Base-by-base conservation (phyloP, 1,284 basidiomycete species). In the Xanthoconium separans region DNA sequence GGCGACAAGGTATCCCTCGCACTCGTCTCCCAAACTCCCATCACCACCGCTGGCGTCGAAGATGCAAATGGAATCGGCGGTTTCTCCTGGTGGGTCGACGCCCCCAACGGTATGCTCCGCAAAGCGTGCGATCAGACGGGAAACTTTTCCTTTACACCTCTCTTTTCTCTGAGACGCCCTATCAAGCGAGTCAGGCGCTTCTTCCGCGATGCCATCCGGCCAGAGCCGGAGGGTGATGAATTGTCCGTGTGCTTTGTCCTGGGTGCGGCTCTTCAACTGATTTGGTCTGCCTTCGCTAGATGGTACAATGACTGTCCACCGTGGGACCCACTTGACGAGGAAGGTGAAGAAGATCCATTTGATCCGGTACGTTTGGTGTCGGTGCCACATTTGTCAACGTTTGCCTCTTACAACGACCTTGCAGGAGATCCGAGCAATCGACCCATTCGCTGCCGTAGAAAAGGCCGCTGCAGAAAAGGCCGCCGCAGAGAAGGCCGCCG, bases 251-350 rank as follows among this genome's bases (percentile, higher is more conserved):
- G 15, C n/a, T 41, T 13, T 40, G n/a, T 6, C 18, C 24, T 16
- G 10, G 24, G 6, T 16, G 11, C 24, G 9, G 4, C 3, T 4
- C 12, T 36, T 47, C n/a, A n/a, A 39, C 37, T 55, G 43, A 9
- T 20, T 31, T 33, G 18, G 5, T 37, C 7, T 12, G 13, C 41
- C 20, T n/a, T n/a, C 6, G 20, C 15, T 13, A 70, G 68, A 20
- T 68, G 63, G 68, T 44, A 42, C 45, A 24, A 44, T n/a, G 63
- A 48, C 18, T 13, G 29, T 2, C 44, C 53, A 1, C 67, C 65
- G 9, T 66, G 68, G 65, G 61, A 66, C 5, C 68, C 69, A 2
- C 65, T 70, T 15, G 59, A 65, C 29, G 61, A 64, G 18, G 65
- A 70, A 2, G 68, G 65, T 9, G 37, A 11, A 5, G 50, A 54